Base-by-base conservation (phyloP, 805 yeast species). In the Sugiyamaella americana region DNA sequence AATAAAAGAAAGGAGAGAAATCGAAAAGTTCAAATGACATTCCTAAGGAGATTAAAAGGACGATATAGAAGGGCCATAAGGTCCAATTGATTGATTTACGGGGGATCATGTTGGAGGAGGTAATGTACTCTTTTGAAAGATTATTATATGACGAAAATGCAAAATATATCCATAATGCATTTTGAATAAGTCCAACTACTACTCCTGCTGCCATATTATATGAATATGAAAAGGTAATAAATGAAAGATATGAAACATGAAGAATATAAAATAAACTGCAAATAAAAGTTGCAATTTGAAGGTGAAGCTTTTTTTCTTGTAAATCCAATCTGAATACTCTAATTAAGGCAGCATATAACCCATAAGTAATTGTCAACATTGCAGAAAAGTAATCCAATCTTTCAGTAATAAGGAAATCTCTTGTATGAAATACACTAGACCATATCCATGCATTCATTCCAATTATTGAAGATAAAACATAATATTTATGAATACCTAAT, bases 171-270 rank as follows among this genome's bases (percentile, higher is more conserved):
- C 81, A 78, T 29, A 72, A 58, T 2, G 74, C 51, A 61, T 88
- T 84, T 57, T 91, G 97, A 3, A 82, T 51, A 2, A 88, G 47
- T 0, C 97, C 98, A 43, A 87, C 75, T 0, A 74, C 63, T 1
- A 93, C 80, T 58, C 93, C 91, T 22, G 93, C 95, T 53, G 77
- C 74, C 98, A 93, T 91, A 66, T 91, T 91, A 63, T 93, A 93
- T 1, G 94, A 82, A 65, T 91, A 91, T 48, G 87, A 84, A 91
- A 96, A 91, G 54, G 82, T 83, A 8, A 75, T 61, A 11, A 75
- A 67, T 39, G 74, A 67, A 29, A 93, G 68, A 50, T 91, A 73
- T 29, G 75, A 60, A 10, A 93, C 69, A 63, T 91, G 98, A 13
- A 70, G 67, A 1, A 70, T 19, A 54, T 85, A 87, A 23, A 84